Evolutionary conservation across 2,329 filamentous ascomycete species (phyloP), one percentile per base, ranked within the genome.

Genomic region (Fusarium domesticum): DNA sequence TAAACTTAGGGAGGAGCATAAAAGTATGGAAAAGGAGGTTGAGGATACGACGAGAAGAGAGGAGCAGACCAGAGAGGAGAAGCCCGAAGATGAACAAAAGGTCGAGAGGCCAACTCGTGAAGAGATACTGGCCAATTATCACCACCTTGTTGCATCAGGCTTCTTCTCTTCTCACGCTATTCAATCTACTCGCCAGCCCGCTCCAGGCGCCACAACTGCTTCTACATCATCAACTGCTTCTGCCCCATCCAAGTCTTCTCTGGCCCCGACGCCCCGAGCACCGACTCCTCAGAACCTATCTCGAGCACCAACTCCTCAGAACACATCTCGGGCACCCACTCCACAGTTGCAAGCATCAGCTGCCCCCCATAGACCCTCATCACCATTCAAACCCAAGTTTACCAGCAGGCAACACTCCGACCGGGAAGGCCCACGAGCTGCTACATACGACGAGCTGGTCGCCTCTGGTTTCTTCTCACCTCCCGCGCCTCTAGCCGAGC

Each of bases 141-240:
- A 79, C 51, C 66, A 76, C 52, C 70, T 82, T 44, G 70, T 81
- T 54, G 72, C 76, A 3, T 72, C 72, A 6, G 78, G 78, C 47
- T 82, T 82, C 71, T 82, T 82, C 60, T 69, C 73, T 36, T 68
- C 74, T 18, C 77, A 80, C 50, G 77, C 78, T 40, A 81, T 81
- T 48, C 74, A 77, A 48, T 79, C 77, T 5, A 78, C 76, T 2
- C 69, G 78, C 4, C 75, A 76, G 57, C 73, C 57, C 18, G 56
- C 56, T 32, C 56, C 56, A 6, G 53, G 53, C 16, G 32, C 47
- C 45, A 25, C 39, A 33, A 37, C 52, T 18, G 17, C 40, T 17
- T 37, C 52, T 17, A 15, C 36, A 32, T 44, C 53, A 20, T 43
- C 20, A 4, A 32, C 15, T 28, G 42, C 31, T 5, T 25, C 42